Conservation (phyloP, 768 basidiomycete species). For the Boletus coccyginus region DNA sequence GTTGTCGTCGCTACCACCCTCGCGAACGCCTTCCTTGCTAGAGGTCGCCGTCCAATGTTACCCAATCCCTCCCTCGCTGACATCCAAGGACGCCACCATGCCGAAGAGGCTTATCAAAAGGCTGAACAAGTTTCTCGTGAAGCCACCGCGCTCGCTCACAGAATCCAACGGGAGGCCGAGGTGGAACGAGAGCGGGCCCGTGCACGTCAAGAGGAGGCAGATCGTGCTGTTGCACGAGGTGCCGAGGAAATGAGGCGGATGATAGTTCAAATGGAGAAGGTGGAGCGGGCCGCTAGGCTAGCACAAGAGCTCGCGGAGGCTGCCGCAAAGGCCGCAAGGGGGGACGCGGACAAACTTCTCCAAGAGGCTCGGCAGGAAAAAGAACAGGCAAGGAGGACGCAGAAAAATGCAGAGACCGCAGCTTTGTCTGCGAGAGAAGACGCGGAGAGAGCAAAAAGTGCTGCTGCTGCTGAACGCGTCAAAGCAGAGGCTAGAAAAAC, state of each 20-base stretch:
- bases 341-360: background rate
- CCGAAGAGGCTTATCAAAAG: background rate
- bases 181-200: background rate
- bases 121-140: background rate
- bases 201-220: background rate
- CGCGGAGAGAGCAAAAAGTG: background rate
- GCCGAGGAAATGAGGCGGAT: background rate
- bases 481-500: background rate
- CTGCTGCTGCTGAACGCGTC: background rate
- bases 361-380: background rate
- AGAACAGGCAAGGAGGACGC: background rate
- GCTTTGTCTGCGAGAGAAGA: background rate
- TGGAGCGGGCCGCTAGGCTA: background rate
- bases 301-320: background rate
- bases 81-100: background rate
- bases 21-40: background rate
- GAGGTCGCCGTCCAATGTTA: background rate
- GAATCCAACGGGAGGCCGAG: background rate
- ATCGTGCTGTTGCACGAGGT: background rate
- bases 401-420: background rate
- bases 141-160: background rate
- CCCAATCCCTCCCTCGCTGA: background rate
- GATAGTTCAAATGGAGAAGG: background rate
- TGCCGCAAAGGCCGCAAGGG: background rate
- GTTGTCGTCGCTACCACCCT: background rate